Conservation (phyloP, 2,329 filamentous ascomycete species). For the Fusarium praegraminearum region DNA sequence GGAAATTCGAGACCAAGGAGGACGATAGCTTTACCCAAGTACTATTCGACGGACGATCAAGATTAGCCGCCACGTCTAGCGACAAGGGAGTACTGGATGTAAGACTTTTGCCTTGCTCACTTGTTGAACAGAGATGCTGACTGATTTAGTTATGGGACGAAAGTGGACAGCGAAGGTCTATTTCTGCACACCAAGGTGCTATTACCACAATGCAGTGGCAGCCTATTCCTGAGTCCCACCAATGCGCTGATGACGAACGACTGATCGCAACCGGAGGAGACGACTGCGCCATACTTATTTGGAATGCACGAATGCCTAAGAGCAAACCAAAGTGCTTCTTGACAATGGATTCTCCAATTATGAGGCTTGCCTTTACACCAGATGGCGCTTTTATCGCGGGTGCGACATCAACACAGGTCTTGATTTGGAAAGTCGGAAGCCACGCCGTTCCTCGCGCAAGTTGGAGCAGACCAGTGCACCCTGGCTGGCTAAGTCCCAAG, state of each 20-base stretch:
- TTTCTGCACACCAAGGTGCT: constrained; percentile 68
- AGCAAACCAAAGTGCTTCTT: constrained; percentile 69
- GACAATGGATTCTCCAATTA: constrained; percentile 70
- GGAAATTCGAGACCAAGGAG: constrained; percentile 65
- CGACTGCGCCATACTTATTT: constrained; percentile 72
- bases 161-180: constrained; percentile 64
- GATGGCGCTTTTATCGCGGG: constrained; percentile 73
- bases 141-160: constrained; percentile 65
- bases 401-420: constrained; percentile 67
- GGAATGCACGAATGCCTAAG: constrained; percentile 68
- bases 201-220: constrained; percentile 73
- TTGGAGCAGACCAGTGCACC: constrained; percentile 68
- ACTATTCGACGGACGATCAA: constrained; percentile 66
- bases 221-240: constrained; percentile 58
- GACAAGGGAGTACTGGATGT: constrained; percentile 72
- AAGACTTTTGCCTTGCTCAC: constrained; percentile 50
- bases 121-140: constrained; percentile 30
- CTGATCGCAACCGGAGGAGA: constrained; percentile 72
- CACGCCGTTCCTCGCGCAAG: constrained; percentile 68
- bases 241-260: constrained; percentile 61
- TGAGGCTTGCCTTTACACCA: constrained; percentile 71
- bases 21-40: constrained; percentile 68
- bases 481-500: constrained; percentile 70
- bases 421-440: constrained; percentile 75
- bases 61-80: constrained; percentile 68